Conservation (phyloP, 1,139 yeast genomes). For the Kodamaea alishanica region DNA sequence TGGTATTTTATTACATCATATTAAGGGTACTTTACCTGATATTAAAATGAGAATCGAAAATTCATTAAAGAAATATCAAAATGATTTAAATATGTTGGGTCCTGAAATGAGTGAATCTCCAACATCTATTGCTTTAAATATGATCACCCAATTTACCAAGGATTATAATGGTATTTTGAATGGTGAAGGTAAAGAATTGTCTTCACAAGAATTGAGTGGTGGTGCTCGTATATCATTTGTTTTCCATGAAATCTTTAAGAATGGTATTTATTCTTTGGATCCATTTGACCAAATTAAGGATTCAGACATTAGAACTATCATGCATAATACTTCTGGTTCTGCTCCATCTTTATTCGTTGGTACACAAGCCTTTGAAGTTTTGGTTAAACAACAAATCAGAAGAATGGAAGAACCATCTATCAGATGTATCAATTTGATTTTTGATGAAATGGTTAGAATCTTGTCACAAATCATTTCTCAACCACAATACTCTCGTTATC, state of each 20-base stretch:
- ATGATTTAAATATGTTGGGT: constrained; percentile 72
- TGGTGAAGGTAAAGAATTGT: constrained; percentile 89
- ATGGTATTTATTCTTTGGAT: constrained; percentile 88
- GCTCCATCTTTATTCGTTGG: constrained; percentile 98
- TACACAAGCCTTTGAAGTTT: constrained; percentile 93
- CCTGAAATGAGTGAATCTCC: constrained; percentile 89
- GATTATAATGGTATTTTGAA: constrained; percentile 89
- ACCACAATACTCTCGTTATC: constrained; percentile 84
- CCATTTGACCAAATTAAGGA: constrained; percentile 98
- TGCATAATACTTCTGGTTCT: constrained; percentile 95
- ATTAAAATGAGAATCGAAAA: constrained; percentile 87
- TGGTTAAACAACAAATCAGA: constrained; percentile 90
- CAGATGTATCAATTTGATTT: constrained; percentile 84
- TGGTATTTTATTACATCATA: constrained; percentile 85
- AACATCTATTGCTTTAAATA: constrained; percentile 81
- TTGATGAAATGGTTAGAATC: constrained; percentile 91
- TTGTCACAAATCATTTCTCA: constrained; percentile 79
- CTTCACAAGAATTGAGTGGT: constrained; percentile 83
- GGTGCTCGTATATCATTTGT: constrained; percentile 98
- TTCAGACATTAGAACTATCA: constrained; percentile 94
- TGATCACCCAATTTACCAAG: constrained; percentile 88
- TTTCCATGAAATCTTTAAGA: constrained; percentile 92
- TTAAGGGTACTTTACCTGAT: constrained; percentile 90
- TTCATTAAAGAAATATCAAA: constrained; percentile 76
- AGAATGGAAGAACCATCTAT: constrained; percentile 93